Conservation (phyloP, 257 asterid species). For the Striga asiatica region DNA sequence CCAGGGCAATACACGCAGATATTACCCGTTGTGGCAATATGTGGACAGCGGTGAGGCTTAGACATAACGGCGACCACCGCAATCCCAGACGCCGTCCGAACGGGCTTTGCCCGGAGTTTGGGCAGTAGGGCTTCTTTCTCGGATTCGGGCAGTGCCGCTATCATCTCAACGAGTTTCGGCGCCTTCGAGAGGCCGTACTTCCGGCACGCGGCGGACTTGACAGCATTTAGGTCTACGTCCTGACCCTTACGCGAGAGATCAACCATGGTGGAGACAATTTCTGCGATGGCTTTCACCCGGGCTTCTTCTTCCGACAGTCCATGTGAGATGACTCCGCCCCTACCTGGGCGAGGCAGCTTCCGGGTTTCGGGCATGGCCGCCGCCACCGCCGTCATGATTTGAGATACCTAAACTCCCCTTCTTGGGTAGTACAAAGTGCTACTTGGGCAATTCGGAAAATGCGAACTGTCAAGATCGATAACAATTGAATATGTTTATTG, state of each 20-base stretch:
- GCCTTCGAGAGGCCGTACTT: constrained; percentile 88
- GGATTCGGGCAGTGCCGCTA: constrained; percentile 87
- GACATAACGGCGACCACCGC: constrained; percentile 99
- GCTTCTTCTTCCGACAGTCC: constrained; percentile 88
- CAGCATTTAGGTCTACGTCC: constrained; percentile 78
- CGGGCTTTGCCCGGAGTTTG: constrained; percentile 89
- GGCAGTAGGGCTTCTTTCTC: constrained; percentile 84
- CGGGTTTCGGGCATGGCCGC: constrained; percentile 55
- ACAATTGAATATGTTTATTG: too few species aligned
- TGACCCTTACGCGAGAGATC: constrained; percentile 79
- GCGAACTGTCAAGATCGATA: too few species aligned
- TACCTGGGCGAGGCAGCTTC: constrained; percentile 89
- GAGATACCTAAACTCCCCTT: background rate
- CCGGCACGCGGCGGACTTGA: constrained; percentile 86
- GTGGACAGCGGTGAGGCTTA: constrained; percentile 98
- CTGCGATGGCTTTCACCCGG: constrained; percentile 87
- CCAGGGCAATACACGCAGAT: constrained; percentile 98
- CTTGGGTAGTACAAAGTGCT: too few species aligned
- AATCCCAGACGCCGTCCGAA: constrained; percentile 95
- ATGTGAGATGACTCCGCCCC: constrained; percentile 79
- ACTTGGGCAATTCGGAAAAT: too few species aligned
- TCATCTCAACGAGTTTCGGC: constrained; percentile 96
- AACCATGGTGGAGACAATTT: constrained; percentile 83
- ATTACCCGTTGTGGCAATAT: constrained; percentile 94
- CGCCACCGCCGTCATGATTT: constrained; percentile 50